These are phyloP conservation scores for Chrysosporium queenslandicum DNA, from an alignment of 2,329 filamentous ascomycete species.

Conservation along the genomic window DNA sequence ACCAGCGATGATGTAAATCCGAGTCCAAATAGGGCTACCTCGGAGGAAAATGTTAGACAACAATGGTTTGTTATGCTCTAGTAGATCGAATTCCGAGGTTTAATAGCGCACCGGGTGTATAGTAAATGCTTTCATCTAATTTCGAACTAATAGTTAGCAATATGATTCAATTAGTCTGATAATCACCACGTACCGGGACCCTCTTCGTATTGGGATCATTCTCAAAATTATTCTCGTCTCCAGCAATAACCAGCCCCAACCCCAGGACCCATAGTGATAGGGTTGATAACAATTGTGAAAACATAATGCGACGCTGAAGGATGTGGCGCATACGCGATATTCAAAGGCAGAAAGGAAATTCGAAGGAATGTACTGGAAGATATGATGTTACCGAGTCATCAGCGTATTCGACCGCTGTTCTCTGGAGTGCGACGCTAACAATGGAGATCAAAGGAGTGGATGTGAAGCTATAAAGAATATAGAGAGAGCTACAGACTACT, in stretches of 20 bases:
- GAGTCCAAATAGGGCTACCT: slow-evolving; percentile 87
- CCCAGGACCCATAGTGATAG: slow-evolving; percentile 28
- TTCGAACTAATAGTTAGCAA: slow-evolving; percentile 7
- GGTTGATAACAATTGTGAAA: slow-evolving; percentile 12
- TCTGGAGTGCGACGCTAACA: slow-evolving; percentile 1
- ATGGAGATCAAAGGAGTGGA: slow-evolving; percentile 10
- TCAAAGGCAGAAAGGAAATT: neutral
- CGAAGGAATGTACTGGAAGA: slow-evolving; percentile 5
- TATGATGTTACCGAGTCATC: slow-evolving; percentile 4
- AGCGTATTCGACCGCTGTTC: slow-evolving; percentile 9
- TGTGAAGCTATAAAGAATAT: slow-evolving; percentile 1
- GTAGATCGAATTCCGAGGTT: slow-evolving; percentile 4
- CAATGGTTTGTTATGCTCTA: neutral
- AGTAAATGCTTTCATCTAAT: slow-evolving; percentile 76
- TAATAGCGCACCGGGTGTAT: slow-evolving; percentile 62
- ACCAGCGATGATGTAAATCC: slow-evolving; percentile 97
- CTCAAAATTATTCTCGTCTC: slow-evolving; percentile 34
- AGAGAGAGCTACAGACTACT: slow-evolving; percentile 9
- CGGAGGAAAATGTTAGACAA: neutral
- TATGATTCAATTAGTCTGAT: too few species aligned
- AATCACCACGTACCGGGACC: slow-evolving; percentile 48
- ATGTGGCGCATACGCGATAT: neutral
- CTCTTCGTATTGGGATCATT: slow-evolving; percentile 50
- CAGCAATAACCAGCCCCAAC: slow-evolving; percentile 25
- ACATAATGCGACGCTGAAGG: slow-evolving; percentile 12